phyloP scores from a whole-genome alignment of 2,329 filamentous ascomycete species.

The Ceratocystis harringtonii region DNA sequence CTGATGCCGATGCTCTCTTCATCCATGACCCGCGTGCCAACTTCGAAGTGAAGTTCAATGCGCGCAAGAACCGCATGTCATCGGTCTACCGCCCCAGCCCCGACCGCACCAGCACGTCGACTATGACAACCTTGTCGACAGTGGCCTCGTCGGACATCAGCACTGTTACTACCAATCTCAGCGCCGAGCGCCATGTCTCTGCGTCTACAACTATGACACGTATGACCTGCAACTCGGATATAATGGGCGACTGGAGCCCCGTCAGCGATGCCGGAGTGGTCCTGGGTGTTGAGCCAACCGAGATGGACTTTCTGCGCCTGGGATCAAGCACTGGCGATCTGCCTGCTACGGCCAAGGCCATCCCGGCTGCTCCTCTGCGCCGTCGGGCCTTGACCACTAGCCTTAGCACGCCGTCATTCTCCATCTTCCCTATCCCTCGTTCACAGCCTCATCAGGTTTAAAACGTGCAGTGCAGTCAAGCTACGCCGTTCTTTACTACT shows the following conservation, averaged over 20 bases:
- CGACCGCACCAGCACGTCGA: constrained; percentile 40
- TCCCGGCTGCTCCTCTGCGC: constrained; percentile 20
- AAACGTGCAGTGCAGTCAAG: neutral
- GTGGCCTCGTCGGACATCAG: constrained; percentile 15
- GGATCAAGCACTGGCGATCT: constrained; percentile 16
- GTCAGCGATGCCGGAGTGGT: constrained; percentile 21
- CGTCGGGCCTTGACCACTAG: constrained; percentile 34
- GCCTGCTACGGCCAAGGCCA: constrained; percentile 15
- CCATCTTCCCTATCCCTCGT: constrained; percentile 33
- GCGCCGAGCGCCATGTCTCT: constrained; percentile 36
- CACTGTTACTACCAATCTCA: constrained; percentile 30
- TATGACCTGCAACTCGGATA: constrained; percentile 35
- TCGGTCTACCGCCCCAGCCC: constrained; percentile 25
- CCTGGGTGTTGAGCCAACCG: constrained; percentile 13
- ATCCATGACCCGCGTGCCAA: constrained; percentile 18
- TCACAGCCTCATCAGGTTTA: constrained; percentile 2
- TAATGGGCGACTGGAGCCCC: constrained; percentile 19
- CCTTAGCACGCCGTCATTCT: constrained; percentile 29
- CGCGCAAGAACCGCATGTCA: constrained; percentile 18
- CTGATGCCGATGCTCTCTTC: constrained; percentile 17
- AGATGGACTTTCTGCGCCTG: constrained; percentile 12
- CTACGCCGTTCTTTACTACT: neutral
- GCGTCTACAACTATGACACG: constrained; percentile 39
- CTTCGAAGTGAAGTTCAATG: constrained; percentile 15
- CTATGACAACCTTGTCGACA: constrained; percentile 30